phyloP scores from a whole-genome alignment of 2,329 filamentous ascomycete genomes.

The Calonectria pauciramosa region DNA sequence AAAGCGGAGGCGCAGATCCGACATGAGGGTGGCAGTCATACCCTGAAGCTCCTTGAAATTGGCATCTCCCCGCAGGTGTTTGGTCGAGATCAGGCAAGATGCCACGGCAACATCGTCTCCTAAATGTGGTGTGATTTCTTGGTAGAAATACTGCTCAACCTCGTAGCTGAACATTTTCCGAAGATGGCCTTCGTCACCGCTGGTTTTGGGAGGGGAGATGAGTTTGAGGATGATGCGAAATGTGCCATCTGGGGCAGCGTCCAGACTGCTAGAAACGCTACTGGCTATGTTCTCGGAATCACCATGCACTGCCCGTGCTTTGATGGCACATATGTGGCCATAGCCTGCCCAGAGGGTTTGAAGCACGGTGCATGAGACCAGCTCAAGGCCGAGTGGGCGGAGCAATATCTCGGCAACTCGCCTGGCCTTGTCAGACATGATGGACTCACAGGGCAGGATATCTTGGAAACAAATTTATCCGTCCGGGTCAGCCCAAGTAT shows the following conservation, averaged over 20 bases:
- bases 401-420: constrained; percentile 57
- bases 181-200: constrained; percentile 70
- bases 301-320: constrained; percentile 53
- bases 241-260: constrained; percentile 33
- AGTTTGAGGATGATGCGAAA: constrained; percentile 70
- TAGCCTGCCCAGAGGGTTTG: constrained; percentile 67
- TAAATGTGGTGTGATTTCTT: constrained; percentile 65
- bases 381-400: constrained; percentile 54
- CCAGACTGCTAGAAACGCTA: constrained; percentile 15
- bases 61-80: constrained; percentile 40
- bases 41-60: constrained; percentile 49
- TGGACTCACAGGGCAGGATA: neutral
- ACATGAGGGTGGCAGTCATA: constrained; percentile 69
- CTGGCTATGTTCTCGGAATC: constrained; percentile 31
- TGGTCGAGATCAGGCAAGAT: constrained; percentile 62
- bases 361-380: constrained; percentile 54
- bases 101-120: constrained; percentile 61
- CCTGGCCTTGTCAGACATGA: constrained; percentile 25
- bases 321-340: constrained; percentile 69
- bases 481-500: neutral
- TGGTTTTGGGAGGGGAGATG: constrained; percentile 60
- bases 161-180: constrained; percentile 77
- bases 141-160: constrained; percentile 77
- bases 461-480: neutral
- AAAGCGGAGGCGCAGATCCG: constrained; percentile 66